These are phyloP conservation scores for Rhinocladiella mackenziei DNA, from an alignment of 2,329 filamentous ascomycete genomes.

Conservation along the genomic window DNA sequence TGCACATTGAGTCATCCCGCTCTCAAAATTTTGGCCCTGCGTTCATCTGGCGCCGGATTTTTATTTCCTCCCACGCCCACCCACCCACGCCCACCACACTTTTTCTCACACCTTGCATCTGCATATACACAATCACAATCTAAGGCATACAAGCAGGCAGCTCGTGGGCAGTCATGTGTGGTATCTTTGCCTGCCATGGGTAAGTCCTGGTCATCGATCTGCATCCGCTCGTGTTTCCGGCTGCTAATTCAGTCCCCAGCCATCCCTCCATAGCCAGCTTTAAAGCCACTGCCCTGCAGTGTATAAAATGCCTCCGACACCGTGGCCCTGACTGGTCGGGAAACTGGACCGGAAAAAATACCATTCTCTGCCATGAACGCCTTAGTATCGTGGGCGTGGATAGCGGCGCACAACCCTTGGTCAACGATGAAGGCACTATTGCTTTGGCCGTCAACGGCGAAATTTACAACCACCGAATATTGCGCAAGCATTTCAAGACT, in stretches of 20 bases:
- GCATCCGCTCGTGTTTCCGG: background rate
- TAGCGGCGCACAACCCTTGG: conserved; percentile 89
- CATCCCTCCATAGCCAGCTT: conserved; percentile 33
- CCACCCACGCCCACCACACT: conserved; percentile 16
- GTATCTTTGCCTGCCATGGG: conserved; percentile 93
- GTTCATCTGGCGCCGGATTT: conserved; percentile 14
- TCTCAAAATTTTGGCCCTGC: conserved; percentile 20
- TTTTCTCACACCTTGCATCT: conserved; percentile 21
- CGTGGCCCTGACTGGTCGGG: conserved; percentile 98
- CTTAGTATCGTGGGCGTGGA: conserved; percentile 97
- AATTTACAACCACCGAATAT: conserved; percentile 97
- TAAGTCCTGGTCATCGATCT: conserved; percentile 46
- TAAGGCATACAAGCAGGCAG: conserved; percentile 9
- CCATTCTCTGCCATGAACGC: conserved; percentile 95
- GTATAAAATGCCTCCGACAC: conserved; percentile 71
- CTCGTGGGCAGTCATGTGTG: conserved; percentile 69
- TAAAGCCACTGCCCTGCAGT: conserved; percentile 36
- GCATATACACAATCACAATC: conserved; percentile 24
- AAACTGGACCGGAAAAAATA: conserved; percentile 83
- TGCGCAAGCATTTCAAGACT: conserved; percentile 79
- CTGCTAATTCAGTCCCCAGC: conserved; percentile 26
- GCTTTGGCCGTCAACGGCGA: conserved; percentile 97
- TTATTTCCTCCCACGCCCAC: conserved; percentile 25
- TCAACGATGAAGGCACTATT: conserved; percentile 83
- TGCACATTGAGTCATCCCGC: conserved; percentile 17